Base-by-base conservation (phyloP, 169 alveolate species). In the Eimeria necatrix region DNA sequence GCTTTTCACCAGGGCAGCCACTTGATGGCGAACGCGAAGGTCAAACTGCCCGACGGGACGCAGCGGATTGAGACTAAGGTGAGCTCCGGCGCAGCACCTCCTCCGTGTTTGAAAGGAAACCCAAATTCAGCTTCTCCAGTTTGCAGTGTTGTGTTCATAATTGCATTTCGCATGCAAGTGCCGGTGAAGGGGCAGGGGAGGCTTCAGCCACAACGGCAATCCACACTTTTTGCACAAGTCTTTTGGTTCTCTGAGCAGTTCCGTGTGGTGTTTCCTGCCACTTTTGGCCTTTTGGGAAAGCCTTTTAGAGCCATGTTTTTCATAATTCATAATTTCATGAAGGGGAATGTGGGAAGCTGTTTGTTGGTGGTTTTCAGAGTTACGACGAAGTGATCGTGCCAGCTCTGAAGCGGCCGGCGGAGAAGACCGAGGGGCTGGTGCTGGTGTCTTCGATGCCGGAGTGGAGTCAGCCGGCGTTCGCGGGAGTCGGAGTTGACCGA, bases 391-490 rank as follows among this genome's bases (percentile, higher is more conserved):
- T 98, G 22, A 74, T 91, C 41, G 97, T 98, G 12, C 98, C 98
- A 22, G 98, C 99, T 20, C 48, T 80, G 80, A 81, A 90, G 86
- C 71, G 83, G 61, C 95, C 95, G 60, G 91, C 26, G 26, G 94
- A 81, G 59, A 70, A 49, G 48, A 41, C 76, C 14, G 96, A 89
- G 41, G 86, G 83, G 20, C 60, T 85, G 85, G 51, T 24, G 71
- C 48, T 76, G 48, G 46, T 95, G 78, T 70, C 95, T 5, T 97
- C 96, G 4, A 95, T 99, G 32, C 99, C 99, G 20, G 99, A 98
- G 73, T 99, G 99, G 99, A 97, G 99, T 12, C 98, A 97, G 46
- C 96, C 97, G 16, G 99, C 99, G 52, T 99, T 99, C 96, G 95
- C 97, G 5, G 95, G 96, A 10, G 95, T 95, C 95, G 97, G 91